phyloP scores from a whole-genome alignment of 495 filamentous ascomycete genomes.

The Rhypophila decipiens region DNA sequence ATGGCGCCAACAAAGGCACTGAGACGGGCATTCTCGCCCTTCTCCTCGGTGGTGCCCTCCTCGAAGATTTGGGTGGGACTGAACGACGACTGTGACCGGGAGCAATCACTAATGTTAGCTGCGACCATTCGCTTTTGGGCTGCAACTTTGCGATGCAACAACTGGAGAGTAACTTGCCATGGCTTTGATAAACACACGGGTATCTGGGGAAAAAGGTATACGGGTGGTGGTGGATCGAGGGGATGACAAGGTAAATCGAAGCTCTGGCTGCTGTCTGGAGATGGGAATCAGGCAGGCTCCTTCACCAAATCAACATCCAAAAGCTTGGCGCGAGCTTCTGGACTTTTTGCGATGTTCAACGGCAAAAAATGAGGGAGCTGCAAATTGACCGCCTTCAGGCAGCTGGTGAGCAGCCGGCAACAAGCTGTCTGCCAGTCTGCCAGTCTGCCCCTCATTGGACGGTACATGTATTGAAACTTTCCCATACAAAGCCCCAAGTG shows the following conservation, averaged over 20 bases:
- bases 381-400: constrained; percentile 14
- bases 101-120: constrained; percentile 5
- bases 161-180: constrained; percentile 2
- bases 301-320: not conserved
- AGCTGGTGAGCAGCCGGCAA: not conserved
- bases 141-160: no score
- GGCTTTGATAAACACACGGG: not conserved
- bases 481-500: no score
- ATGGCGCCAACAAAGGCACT: constrained; percentile 96
- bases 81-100: constrained; percentile 41
- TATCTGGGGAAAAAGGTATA: not conserved
- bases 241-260: constrained; percentile 1
- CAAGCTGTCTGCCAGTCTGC: not conserved
- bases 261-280: constrained; percentile 19
- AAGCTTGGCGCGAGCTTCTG: constrained; percentile 10
- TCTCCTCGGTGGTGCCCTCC: constrained; percentile 95
- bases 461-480: no score
- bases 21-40: constrained; percentile 97
- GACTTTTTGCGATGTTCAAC: constrained; percentile 23
- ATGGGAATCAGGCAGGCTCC: constrained; percentile 6
- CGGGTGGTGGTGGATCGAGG: not conserved
- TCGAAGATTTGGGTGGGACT: constrained; percentile 98
- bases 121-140: no score
- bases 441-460: not conserved
- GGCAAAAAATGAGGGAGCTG: constrained; percentile 23